Evolutionary conservation across 2,329 filamentous ascomycete species (phyloP), one percentile per base, ranked within the genome.

Genomic region (Cytospora leucostoma): DNA sequence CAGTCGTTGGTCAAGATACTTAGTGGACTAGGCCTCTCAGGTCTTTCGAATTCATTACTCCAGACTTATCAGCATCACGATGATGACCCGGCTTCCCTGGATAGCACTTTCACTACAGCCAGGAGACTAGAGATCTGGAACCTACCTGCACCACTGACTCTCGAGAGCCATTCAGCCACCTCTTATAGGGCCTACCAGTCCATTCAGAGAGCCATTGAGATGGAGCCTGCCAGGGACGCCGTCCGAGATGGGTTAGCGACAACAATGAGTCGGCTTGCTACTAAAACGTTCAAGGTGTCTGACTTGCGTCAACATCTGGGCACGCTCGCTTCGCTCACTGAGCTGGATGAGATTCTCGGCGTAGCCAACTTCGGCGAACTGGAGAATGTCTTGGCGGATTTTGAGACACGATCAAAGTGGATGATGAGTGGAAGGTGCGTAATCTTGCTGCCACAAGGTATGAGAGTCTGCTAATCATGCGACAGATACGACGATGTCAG

Each of bases 101-200:
- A 92, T 54, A 89, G 84, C 66, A 92, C 92, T 59, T 89, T 96
- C 67, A 84, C 87, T 59, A 92, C 91, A 7, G 93, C 93, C 21
- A 85, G 91, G 65, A 90, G 89, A 67, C 80, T 98, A 17, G 93
- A 95, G 68, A 89, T 94, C 70, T 99, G 95, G 95, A 93, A 97
- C 72, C 82, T 98, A 21, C 90, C 91, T 15, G 87, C 88, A 0
- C 91, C 93, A 0, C 79, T 82, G 8, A 77, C 81, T 3, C 84
- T 83, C 56, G 79, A 82, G 13, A 88, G 85, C 35, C 85, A 89
- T 61, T 81, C 88, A 1, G 87, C 89, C 3, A 88, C 86, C 1
- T 79, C 94, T 0, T 97, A 96, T 76, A 90, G 88, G 70, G 87
- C 88, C 0, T 93, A 96, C 64, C 92, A 97, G 73, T 86, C 87